Evolutionary conservation across 495 filamentous ascomycete genomes (phyloP).

Genomic region (Evansstolkia leycettana): DNA sequence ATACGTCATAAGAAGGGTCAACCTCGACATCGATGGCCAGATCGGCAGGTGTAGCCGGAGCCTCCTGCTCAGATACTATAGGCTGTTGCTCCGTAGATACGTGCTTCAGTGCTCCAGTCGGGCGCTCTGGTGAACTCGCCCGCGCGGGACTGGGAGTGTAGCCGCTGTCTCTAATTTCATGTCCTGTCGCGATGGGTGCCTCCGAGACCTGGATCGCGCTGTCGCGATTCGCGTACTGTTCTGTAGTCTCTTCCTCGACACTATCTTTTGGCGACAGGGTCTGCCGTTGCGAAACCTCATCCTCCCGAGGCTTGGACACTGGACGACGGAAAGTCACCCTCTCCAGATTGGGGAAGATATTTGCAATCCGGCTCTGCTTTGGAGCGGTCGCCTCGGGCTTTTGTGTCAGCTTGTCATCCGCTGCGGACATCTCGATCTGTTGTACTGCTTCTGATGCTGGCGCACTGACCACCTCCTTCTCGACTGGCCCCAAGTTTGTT

Average conservation of each 20-base stretch:
- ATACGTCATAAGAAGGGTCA: conserved; percentile 4
- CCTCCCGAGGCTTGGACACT: neutral
- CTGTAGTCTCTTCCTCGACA: conserved; percentile 35
- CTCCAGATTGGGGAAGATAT: conserved; percentile 27
- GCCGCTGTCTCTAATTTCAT: conserved; percentile 7
- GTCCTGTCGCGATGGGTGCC: conserved; percentile 24
- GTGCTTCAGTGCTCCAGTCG: conserved; percentile 2
- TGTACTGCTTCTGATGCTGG: conserved; percentile 4
- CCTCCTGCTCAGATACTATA: conserved; percentile 1
- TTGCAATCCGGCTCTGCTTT: conserved; percentile 19
- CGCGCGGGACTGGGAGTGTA: conserved; percentile 7
- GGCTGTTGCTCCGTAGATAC: conserved; percentile 1
- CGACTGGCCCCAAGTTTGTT: no score
- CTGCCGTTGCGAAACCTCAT: conserved; percentile 5
- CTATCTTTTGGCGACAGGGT: conserved; percentile 28
- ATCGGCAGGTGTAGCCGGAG: neutral
- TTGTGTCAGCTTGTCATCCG: conserved; percentile 3
- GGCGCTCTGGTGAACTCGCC: neutral
- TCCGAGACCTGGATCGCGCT: conserved; percentile 39
- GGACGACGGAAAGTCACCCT: conserved; percentile 22
- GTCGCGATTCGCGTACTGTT: conserved; percentile 31
- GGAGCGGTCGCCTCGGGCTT: conserved; percentile 1
- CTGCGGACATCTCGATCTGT: conserved; percentile 1
- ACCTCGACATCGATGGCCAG: conserved; percentile 4
- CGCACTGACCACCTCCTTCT: conserved; percentile 2